phyloP scores from a whole-genome alignment of 441 rosid species.

The Populus hybrid region DNA sequence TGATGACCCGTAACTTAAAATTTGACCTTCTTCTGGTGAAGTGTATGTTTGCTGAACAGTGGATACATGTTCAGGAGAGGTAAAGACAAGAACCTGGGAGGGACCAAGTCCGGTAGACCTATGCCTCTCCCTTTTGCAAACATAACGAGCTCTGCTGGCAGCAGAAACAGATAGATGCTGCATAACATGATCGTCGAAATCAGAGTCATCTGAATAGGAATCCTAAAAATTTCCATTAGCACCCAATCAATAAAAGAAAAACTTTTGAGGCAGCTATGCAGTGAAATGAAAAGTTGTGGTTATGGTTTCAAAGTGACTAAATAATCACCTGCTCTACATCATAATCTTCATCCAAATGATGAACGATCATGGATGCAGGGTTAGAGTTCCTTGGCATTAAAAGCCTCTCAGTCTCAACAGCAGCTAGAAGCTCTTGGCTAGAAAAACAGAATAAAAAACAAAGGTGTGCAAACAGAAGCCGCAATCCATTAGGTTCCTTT shows the following conservation, averaged over 20 bases:
- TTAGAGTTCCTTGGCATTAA: constrained; percentile 40
- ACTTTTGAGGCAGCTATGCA: not conserved
- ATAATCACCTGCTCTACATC: constrained; percentile 45
- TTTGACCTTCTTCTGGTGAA: constrained; percentile 26
- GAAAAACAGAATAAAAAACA: constrained; percentile 2
- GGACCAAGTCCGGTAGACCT: constrained; percentile 41
- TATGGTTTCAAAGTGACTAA: constrained; percentile 10
- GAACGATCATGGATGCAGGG: constrained; percentile 20
- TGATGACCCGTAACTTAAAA: constrained; percentile 22
- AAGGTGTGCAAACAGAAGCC: not conserved
- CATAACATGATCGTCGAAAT: constrained; percentile 63
- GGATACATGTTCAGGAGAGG: constrained; percentile 29
- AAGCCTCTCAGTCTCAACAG: constrained; percentile 57
- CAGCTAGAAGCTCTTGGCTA: constrained; percentile 85
- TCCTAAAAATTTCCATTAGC: constrained; percentile 37
- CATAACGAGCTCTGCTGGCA: constrained; percentile 45
- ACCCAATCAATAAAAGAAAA: not conserved
- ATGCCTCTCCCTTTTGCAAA: constrained; percentile 53
- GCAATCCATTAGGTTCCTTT: constrained; percentile 6
- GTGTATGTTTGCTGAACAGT: constrained; percentile 17
- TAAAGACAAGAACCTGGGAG: constrained; percentile 25
- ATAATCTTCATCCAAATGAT: constrained; percentile 36
- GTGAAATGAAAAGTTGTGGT: not conserved
- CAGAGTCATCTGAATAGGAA: constrained; percentile 46
- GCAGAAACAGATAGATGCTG: constrained; percentile 59